Evolutionary conservation across 2,329 filamentous ascomycete species (phyloP), one percentile per base, ranked within the genome.

Genomic region (Capronia epimyces): DNA sequence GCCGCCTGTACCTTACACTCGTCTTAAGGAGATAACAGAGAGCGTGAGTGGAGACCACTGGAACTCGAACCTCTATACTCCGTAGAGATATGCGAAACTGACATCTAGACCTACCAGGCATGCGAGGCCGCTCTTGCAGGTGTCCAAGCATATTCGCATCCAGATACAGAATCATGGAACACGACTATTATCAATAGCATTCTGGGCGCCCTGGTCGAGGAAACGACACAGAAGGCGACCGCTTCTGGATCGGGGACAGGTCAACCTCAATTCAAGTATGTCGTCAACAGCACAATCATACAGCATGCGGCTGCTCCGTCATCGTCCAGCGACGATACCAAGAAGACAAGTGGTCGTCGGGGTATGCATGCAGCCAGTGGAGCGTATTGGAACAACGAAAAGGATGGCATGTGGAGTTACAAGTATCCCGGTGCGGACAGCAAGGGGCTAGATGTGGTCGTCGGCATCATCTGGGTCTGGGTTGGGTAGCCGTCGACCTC

Each of bases 221-320:
- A 71, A 41, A 71, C 71, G 31, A 64, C 68, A 21, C 50, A 69
- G 49, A 55, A 69, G 67, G 5, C 68, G 62, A n/a, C n/a, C n/a
- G 44, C 69, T 61, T 15, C 66, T 55, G 31, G 65, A 43, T 63
- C 66, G 18, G 54, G 64, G 36, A 60, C 64, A 34, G 61, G 65
- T 3, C 61, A 71, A 12, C 66, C 80, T 21, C 84, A 87, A 3
- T 95, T 84, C 81, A 97, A 97, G 72, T 97, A 91, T 73, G 88
- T 89, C 62, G 89, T 95, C 73, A 97, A 95, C 78, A 94, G 88
- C 76, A 97, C 91, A 60, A 96, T 97, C 66, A 94, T 97, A 62
- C 91, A 98, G 75, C 91, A 97, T 74, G 69, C 69, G 16, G 77
- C 91, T 27, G 69, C 57, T 65, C 66, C 53, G 57, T 65, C 69